These are phyloP conservation scores for Paracoccidioides brasiliensis DNA, from an alignment of 2,329 filamentous ascomycete genomes.

Conservation along the genomic window DNA sequence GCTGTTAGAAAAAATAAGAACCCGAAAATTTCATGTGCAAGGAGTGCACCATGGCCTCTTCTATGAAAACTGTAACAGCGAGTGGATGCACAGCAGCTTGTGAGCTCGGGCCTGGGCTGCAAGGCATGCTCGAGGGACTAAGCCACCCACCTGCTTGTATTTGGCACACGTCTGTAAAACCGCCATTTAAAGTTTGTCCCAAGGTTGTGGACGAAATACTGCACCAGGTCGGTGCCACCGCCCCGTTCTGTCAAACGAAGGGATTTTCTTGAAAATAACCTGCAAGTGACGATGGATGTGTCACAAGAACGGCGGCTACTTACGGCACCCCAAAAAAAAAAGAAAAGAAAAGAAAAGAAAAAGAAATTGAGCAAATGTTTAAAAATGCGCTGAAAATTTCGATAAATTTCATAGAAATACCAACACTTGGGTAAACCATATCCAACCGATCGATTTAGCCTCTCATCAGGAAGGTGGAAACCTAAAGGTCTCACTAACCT, in stretches of 20 bases:
- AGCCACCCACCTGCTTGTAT: neutral
- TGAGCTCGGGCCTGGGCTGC: neutral
- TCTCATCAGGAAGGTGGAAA: neutral
- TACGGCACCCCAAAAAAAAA: neutral
- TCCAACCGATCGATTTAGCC: neutral
- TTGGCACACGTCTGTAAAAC: neutral
- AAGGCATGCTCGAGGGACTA: neutral
- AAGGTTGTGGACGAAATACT: neutral
- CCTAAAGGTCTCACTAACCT: neutral
- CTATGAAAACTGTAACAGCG: neutral
- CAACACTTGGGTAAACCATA: neutral
- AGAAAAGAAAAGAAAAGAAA: too few relatives aligned
- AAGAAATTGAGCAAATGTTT: too few relatives aligned
- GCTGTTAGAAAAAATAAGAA: neutral
- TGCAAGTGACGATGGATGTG: neutral
- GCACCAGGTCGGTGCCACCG: neutral
- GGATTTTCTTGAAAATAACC: neutral
- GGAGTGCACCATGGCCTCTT: neutral
- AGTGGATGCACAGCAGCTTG: neutral
- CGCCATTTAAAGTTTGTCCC: constrained; percentile 1
- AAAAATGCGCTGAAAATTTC: neutral
- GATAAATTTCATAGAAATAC: neutral
- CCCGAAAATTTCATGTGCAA: neutral
- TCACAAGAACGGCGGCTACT: constrained; percentile 3
- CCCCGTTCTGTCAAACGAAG: neutral